These are phyloP conservation scores for Penicillium nordicum DNA, from an alignment of 2,329 filamentous ascomycete species.

Conservation along the genomic window DNA sequence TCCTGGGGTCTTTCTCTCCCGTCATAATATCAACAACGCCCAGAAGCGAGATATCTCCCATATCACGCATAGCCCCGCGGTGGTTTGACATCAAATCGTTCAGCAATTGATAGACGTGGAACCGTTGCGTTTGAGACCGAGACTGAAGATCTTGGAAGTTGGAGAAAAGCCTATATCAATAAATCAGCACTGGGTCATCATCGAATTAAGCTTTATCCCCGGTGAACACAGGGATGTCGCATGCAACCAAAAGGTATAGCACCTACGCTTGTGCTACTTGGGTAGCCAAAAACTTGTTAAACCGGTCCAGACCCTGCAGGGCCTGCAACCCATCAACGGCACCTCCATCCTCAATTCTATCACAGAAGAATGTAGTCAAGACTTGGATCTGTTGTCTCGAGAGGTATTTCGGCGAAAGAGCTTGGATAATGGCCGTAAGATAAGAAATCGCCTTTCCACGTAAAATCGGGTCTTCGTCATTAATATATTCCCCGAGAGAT, in stretches of 20 bases:
- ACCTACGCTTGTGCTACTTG: conserved; percentile 53
- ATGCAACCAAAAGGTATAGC: conserved; percentile 4
- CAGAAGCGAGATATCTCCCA: conserved; percentile 59
- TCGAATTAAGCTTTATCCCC: conserved; percentile 12
- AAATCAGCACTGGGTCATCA: conserved; percentile 13
- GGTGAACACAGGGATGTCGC: not conserved
- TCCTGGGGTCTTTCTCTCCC: conserved; percentile 66
- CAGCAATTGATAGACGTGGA: conserved; percentile 59
- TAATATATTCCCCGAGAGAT: conserved; percentile 64
- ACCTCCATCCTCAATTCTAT: conserved; percentile 61
- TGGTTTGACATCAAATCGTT: conserved; percentile 62
- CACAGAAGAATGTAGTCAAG: conserved; percentile 62
- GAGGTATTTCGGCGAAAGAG: conserved; percentile 54
- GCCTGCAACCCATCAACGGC: conserved; percentile 58
- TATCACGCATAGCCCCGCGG: conserved; percentile 54
- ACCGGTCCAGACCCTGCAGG: conserved; percentile 58
- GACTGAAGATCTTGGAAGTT: conserved; percentile 57
- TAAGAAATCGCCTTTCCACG: conserved; percentile 56
- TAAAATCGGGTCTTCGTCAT: conserved; percentile 59
- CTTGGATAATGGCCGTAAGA: conserved; percentile 44
- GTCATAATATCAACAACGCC: conserved; percentile 63
- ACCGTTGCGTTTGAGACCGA: conserved; percentile 62
- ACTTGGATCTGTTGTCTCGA: conserved; percentile 61
- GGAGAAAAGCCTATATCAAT: conserved; percentile 43
- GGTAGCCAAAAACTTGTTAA: conserved; percentile 55